These are phyloP conservation scores for Suhomyces ambrosiae DNA, from an alignment of 1,139 yeast genomes.

Conservation along the genomic window DNA sequence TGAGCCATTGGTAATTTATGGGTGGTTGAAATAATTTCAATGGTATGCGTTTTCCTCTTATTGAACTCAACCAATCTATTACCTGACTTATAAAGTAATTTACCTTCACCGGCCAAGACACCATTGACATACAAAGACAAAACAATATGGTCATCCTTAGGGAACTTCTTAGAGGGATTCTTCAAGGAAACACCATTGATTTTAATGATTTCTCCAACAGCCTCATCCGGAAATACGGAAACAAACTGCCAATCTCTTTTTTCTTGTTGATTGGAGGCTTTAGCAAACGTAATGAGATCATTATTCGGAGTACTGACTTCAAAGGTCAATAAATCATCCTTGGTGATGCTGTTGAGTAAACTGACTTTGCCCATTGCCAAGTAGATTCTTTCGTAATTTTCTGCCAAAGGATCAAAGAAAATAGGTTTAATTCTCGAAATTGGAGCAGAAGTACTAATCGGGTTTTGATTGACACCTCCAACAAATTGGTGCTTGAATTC, in stretches of 20 bases:
- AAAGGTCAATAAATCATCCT: slow-evolving; percentile 48
- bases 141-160: slow-evolving; percentile 55
- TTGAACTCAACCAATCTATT: slow-evolving; percentile 45
- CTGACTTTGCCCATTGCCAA: slow-evolving; percentile 56
- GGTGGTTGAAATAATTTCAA: slow-evolving; percentile 38
- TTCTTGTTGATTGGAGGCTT: slow-evolving; percentile 66
- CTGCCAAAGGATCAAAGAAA: slow-evolving; percentile 63
- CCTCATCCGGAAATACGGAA: slow-evolving; percentile 75
- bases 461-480: slow-evolving; percentile 36
- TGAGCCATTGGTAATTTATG: slow-evolving; percentile 48
- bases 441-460: slow-evolving; percentile 48
- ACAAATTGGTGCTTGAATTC: slow-evolving; percentile 66
- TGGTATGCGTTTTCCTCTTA: slow-evolving; percentile 36
- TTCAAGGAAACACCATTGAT: slow-evolving; percentile 55
- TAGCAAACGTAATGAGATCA: slow-evolving; percentile 55
- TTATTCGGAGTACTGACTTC: slow-evolving; percentile 52
- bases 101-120: slow-evolving; percentile 58
- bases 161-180: slow-evolving; percentile 32
- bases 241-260: slow-evolving; percentile 68
- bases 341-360: slow-evolving; percentile 33
- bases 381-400: slow-evolving; percentile 61
- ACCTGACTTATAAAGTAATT: slow-evolving; percentile 43
- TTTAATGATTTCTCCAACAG: slow-evolving; percentile 68
- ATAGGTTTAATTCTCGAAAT: slow-evolving; percentile 65
- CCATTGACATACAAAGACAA: slow-evolving; percentile 70